phyloP scores from a whole-genome alignment of 2,329 filamentous ascomycete genomes.

The Botrytis elliptica region DNA sequence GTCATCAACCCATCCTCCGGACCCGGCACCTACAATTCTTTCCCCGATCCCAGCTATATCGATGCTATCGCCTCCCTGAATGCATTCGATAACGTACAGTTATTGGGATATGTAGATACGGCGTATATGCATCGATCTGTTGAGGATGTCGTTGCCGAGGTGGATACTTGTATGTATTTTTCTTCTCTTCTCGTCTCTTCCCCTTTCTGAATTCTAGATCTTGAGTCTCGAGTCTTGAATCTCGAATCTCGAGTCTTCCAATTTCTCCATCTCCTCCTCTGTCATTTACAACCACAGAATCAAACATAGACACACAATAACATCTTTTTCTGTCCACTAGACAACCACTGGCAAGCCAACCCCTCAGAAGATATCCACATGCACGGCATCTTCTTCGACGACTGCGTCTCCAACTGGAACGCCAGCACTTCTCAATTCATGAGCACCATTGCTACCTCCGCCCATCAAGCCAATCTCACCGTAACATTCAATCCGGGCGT shows the following conservation, averaged over 20 bases:
- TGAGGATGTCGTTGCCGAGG: neutral
- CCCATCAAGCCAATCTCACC: neutral
- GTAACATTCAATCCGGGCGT: neutral
- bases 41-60: neutral
- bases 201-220: neutral
- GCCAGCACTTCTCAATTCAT: neutral
- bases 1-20: constrained; percentile 7
- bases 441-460: neutral
- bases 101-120: neutral
- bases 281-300: neutral
- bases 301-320: no score
- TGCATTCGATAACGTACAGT: neutral
- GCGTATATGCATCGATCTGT: neutral
- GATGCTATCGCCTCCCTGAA: neutral
- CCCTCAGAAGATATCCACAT: neutral
- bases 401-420: neutral
- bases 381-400: constrained; percentile 10
- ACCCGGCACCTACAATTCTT: neutral
- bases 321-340: neutral
- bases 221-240: neutral
- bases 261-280: neutral
- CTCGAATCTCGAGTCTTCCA: neutral
- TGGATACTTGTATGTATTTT: neutral
- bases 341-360: constrained; percentile 1
- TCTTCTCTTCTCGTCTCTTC: no score